Conservation (phyloP, 805 yeast genomes). For the Metschnikowia proteae region DNA sequence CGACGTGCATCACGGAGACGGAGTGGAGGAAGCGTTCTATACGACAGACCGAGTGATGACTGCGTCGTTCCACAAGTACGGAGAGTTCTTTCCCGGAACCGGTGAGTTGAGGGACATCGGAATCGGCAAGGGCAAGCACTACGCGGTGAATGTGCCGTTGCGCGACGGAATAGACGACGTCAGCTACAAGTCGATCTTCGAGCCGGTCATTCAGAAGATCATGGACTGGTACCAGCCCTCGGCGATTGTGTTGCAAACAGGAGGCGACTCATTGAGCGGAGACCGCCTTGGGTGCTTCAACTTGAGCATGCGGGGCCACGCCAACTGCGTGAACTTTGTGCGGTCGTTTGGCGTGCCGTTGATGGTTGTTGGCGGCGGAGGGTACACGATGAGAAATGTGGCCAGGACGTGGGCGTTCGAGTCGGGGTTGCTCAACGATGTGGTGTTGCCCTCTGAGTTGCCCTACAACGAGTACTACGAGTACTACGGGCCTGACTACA, state of each 20-base stretch:
- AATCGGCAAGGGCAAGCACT: slow-evolving; percentile 78
- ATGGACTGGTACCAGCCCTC: slow-evolving; percentile 91
- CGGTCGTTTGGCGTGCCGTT: slow-evolving; percentile 82
- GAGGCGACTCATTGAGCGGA: slow-evolving; percentile 95
- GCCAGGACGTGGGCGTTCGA: slow-evolving; percentile 95
- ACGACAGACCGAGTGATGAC: slow-evolving; percentile 91
- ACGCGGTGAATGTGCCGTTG: slow-evolving; percentile 80
- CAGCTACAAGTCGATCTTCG: slow-evolving; percentile 78
- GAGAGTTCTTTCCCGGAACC: slow-evolving; percentile 91
- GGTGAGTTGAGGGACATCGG: slow-evolving; percentile 85
- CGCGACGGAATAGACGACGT: slow-evolving; percentile 94
- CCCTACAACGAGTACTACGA: slow-evolving; percentile 97
- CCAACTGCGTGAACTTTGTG: slow-evolving; percentile 88
- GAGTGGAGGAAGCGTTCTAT: slow-evolving; percentile 92
- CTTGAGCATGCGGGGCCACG: slow-evolving; percentile 89
- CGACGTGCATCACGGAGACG: slow-evolving; percentile 93
- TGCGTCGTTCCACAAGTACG: slow-evolving; percentile 85
- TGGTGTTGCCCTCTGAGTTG: slow-evolving; percentile 66
- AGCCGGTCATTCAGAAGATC: slow-evolving; percentile 75
- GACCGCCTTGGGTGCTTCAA: slow-evolving; percentile 96
- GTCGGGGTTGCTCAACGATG: slow-evolving; percentile 81
- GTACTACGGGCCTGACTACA: slow-evolving; percentile 95
- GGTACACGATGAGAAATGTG: slow-evolving; percentile 96
- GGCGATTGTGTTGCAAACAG: slow-evolving; percentile 96
- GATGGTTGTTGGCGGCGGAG: slow-evolving; percentile 97